Evolutionary conservation across 2,329 filamentous ascomycete genomes (phyloP), one percentile per base, ranked within the genome.

Genomic region (Colletotrichum lentis): DNA sequence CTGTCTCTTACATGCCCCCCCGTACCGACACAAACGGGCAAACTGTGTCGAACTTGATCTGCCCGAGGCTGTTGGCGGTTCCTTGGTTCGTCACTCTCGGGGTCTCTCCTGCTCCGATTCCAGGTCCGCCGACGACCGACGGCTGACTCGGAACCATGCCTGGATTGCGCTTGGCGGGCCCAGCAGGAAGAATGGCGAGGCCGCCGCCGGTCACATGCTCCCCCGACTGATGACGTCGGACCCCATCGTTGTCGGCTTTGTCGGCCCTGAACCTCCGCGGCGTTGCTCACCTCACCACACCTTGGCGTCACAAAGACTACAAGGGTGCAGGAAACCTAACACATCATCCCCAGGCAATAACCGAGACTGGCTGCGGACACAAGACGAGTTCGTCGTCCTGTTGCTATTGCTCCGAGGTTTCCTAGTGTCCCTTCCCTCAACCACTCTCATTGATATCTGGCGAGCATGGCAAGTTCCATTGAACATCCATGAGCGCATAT

Each of bases 121-220:
- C 44, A 41, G 56, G 31, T 31, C 64, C 50, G 31, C 35, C 31
- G 31, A 20, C n/a, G 31, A 37, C 27, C 46, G 60, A 24, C 54
- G 49, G 55, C 65, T 68, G 62, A 59, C 62, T 60, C 61, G 64
- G 54, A 27, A 37, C 61, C 60, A 49, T 59, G 49, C 22, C 41
- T 18, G 37, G 49, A 49, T 41, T 18, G 20, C 49, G 8, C 62
- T 54, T 60, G 61, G 56, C 56, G 31, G 31, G 22, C 44, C 64
- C 20, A 39, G 37, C 44, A 58, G 50, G 14, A 49, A 44, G 50
- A 53, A 56, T 11, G 16, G 6, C 18, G 20, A 62, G 41, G 27
- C 49, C 41, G 37, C 35, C 50, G 24, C 31, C 11, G 50, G 58
- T 20, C 27, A n/a, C 24, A 35, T 22, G 39, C 10, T 31, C 27